These are phyloP conservation scores for Ascochyta rabiei DNA, from an alignment of 2,329 filamentous ascomycete genomes.

Conservation along the genomic window DNA sequence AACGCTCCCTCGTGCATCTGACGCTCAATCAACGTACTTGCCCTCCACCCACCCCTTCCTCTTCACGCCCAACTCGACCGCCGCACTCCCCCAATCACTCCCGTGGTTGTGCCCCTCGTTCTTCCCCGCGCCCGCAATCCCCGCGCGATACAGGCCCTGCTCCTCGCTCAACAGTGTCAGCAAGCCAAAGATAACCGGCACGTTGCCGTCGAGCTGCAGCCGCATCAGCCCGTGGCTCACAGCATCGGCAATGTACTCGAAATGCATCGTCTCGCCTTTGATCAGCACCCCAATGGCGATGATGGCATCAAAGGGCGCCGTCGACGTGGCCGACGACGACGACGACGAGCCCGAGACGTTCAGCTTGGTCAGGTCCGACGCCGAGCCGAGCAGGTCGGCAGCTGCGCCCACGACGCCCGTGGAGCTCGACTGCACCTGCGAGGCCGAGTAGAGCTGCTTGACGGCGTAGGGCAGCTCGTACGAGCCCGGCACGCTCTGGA, in stretches of 20 bases:
- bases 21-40: conserved; percentile 55
- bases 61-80: conserved; percentile 93
- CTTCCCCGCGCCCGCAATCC: conserved; percentile 59
- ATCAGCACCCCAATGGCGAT: conserved; percentile 96
- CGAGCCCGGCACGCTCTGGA: conserved; percentile 88
- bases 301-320: conserved; percentile 81
- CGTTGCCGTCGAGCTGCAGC: conserved; percentile 84
- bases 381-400: conserved; percentile 75
- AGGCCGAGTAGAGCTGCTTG: conserved; percentile 85
- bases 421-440: conserved; percentile 76
- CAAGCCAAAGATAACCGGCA: conserved; percentile 91
- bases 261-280: conserved; percentile 99
- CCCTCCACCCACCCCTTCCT: conserved; percentile 82
- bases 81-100: conserved; percentile 92
- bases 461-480: conserved; percentile 94
- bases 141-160: conserved; percentile 84
- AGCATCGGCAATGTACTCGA: conserved; percentile 95
- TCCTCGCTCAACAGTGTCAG: conserved; percentile 88
- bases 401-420: conserved; percentile 66
- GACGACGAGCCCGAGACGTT: conserved; percentile 30
- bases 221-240: conserved; percentile 94
- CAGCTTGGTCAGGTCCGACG: conserved; percentile 62
- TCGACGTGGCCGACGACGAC: conserved; percentile 31
- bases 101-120: conserved; percentile 83
- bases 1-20: too few species aligned